Evolutionary conservation across 768 basidiomycete genomes (phyloP).

Genomic region (Coprinopsis marcescibilis): DNA sequence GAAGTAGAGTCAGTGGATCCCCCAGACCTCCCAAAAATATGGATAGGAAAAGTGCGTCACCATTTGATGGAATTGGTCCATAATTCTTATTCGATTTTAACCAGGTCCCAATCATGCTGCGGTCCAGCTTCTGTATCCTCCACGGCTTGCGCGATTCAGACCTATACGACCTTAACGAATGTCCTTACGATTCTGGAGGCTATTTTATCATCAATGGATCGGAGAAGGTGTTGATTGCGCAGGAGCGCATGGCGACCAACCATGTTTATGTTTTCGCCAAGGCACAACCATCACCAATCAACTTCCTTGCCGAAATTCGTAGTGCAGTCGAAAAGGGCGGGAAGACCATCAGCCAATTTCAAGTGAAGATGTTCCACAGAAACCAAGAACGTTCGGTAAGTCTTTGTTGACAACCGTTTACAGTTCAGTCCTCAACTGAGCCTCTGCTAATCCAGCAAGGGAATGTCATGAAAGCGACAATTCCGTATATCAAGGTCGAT

Average conservation of each 20-base stretch:
- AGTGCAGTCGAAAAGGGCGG: conserved; percentile 97
- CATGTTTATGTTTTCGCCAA: conserved; percentile 99
- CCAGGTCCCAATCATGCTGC: conserved; percentile 96
- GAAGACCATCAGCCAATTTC: conserved; percentile 96
- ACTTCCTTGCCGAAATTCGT: conserved; percentile 94
- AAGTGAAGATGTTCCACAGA: conserved; percentile 94
- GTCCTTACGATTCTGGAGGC: conserved; percentile 97
- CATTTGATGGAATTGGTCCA: not conserved
- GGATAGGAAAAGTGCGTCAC: conserved; percentile 82
- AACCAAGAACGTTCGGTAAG: conserved; percentile 85
- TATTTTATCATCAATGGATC: conserved; percentile 99
- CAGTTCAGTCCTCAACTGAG: conserved; percentile 7
- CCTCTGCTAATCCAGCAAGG: conserved; percentile 56
- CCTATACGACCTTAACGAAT: conserved; percentile 91
- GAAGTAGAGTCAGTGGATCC: conserved; percentile 63
- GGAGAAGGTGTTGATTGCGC: conserved; percentile 99
- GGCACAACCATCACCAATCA: conserved; percentile 92
- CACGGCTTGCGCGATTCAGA: conserved; percentile 72
- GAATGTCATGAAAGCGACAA: conserved; percentile 93
- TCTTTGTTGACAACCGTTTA: conserved; percentile 15
- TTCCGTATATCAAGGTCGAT: conserved; percentile 97
- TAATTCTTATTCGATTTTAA: conserved; percentile 3
- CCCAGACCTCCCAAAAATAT: conserved; percentile 75
- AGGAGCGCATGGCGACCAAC: conserved; percentile 99
- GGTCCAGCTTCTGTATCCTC: conserved; percentile 92